Evolutionary conservation across 192 early-diverging fungal genomes (phyloP), one percentile per base, ranked within the genome.

Genomic region (Glomus cerebriforme): DNA sequence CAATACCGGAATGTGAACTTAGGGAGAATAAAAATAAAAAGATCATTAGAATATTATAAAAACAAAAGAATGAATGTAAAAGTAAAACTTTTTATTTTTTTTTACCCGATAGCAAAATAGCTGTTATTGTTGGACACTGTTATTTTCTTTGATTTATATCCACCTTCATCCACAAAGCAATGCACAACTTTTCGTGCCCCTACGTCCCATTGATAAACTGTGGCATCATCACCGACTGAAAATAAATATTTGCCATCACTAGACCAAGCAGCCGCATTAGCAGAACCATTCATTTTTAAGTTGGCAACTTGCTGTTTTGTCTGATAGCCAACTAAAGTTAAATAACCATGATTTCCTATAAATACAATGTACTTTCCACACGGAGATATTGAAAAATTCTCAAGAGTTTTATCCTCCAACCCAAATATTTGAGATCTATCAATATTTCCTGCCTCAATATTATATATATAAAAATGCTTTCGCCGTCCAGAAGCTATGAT

Each of bases 191-290:
- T 85, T 62, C 93, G 90, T 34, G 88, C 80, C 15, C 87, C 86
- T 58, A 96, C 75, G 80, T 98, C 95, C 92, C 95, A 99, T 80
- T 94, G 92, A 81, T 97, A 98, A 3, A 96, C 87, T 78, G 94
- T 93, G 49, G 93, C 93, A 80, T 97, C 96, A 2, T 84, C 83
- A 27, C 94, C 94, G 54, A 95, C 86, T 32, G 91, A 92, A 86
- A 87, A 95, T 65, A 98, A 73, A 78, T 87, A 92, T 35, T 90
- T 85, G 22, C 93, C 92, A 82, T 98, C 95, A 19, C 84, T 83
- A 0, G 94, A 93, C 86, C 96, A 98, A 29, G 91, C 89, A 5
- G 95, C 83, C 22, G 90, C 86, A 8, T 84, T 82, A 5, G 92
- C 92, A 5, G 85, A 85, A n/a, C 91, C 92, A 82, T 97, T 98